Percentiles rank a stretch among this genome's conserved stretches.
phyloP scores from a whole-genome alignment of 805 yeast species.

The Pichia californica region DNA sequence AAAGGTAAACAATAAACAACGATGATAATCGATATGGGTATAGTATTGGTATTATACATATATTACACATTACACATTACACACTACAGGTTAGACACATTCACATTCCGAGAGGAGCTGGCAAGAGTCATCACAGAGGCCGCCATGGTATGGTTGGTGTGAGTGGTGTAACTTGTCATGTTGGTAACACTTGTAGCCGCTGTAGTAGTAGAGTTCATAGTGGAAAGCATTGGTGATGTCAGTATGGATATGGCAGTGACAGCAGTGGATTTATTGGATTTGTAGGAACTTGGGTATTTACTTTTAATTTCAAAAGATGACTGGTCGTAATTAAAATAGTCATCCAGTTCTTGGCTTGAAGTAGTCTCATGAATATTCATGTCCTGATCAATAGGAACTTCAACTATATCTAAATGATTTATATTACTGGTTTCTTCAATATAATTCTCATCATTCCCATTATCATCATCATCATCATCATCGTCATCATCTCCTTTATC shows the following conservation, averaged over 20 bases:
- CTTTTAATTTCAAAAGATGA: slow-evolving; percentile 6
- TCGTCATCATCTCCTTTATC: no score
- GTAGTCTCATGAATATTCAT: no score
- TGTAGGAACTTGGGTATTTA: slow-evolving; percentile 4
- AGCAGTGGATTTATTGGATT: slow-evolving; percentile 6
- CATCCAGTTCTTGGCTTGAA: no score
- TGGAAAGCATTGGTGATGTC: slow-evolving; percentile 3
- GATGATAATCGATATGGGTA: no score
- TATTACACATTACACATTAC: no score
- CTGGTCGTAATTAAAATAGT: neutral
- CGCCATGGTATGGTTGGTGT: slow-evolving; percentile 1
- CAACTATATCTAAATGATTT: no score
- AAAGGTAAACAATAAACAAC: no score
- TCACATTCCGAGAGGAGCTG: slow-evolving; percentile 7
- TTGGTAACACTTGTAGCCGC: neutral
- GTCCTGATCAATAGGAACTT: no score
- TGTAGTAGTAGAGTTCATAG: slow-evolving; percentile 3
- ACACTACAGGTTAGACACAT: neutral
- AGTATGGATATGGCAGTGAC: slow-evolving; percentile 10
- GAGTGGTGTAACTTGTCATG: neutral
- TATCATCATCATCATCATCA: no score
- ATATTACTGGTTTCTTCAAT: no score
- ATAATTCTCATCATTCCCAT: neutral
- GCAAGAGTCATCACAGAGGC: slow-evolving; percentile 9
- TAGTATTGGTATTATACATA: no score